A percentile compares a stretch with the other conserved stretches of the same genome.
These are phyloP conservation scores for Pseudozyma flocculosa DNA, from an alignment of 1,284 basidiomycete genomes.

Conservation along the genomic window DNA sequence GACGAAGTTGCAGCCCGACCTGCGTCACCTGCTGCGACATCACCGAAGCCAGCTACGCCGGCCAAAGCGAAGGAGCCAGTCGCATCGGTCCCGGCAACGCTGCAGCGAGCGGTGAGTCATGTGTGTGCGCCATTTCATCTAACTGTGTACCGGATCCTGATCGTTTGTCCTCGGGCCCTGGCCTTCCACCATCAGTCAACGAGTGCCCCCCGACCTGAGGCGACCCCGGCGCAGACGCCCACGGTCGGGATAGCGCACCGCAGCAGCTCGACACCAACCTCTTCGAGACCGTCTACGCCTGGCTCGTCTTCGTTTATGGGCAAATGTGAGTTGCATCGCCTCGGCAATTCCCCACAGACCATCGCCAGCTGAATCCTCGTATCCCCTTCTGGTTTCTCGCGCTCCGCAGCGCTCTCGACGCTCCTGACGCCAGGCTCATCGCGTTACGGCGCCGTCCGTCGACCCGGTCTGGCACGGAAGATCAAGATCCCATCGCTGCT, in stretches of 20 bases:
- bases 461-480: conserved; percentile 29
- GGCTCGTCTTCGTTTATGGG: neutral
- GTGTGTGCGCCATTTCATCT: neutral
- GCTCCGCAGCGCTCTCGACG: neutral
- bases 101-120: neutral
- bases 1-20: neutral
- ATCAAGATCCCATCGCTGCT: conserved; percentile 33
- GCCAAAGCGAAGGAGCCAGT: neutral
- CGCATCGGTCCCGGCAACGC: neutral
- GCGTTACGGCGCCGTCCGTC: conserved; percentile 11
- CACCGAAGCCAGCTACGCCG: neutral
- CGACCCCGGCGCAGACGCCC: neutral
- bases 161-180: too few relatives aligned
- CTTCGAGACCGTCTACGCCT: neutral
- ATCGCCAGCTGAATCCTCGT: too few relatives aligned
- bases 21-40: too few relatives aligned
- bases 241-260: neutral
- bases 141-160: too few relatives aligned
- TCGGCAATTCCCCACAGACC: neutral
- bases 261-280: neutral
- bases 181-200: neutral
- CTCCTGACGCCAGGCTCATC: neutral
- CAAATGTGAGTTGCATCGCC: neutral
- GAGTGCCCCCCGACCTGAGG: too few relatives aligned
- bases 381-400: neutral